Conservation (phyloP, 140 eudicot species). For the Bidens hawaiensis region DNA sequence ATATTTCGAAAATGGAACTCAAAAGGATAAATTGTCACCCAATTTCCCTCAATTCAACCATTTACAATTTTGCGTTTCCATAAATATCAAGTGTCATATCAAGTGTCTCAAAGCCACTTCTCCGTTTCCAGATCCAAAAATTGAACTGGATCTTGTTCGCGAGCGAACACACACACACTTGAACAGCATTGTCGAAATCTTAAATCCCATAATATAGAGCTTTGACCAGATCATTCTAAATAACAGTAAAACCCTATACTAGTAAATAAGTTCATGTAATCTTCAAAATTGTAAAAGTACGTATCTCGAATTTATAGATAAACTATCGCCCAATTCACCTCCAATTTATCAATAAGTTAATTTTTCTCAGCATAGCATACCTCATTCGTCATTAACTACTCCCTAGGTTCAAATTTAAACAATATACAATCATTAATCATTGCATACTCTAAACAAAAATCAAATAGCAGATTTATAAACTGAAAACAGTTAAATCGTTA, state of each 20-base stretch:
- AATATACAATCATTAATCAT: neutral
- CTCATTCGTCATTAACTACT: constrained; percentile 1
- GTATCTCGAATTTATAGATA: neutral
- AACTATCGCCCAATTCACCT: too few relatives aligned
- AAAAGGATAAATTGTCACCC: neutral
- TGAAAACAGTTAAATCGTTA: neutral
- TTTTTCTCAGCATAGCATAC: constrained; percentile 1
- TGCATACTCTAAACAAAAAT: neutral
- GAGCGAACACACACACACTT: neutral
- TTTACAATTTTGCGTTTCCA: neutral
- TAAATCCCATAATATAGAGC: neutral
- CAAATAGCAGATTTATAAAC: neutral
- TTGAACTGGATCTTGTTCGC: neutral
- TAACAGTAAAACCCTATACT: neutral
- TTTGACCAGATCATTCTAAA: neutral
- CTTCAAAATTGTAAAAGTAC: neutral
- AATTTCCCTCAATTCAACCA: constrained; percentile 1
- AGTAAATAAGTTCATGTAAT: neutral
- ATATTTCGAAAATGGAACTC: constrained; percentile 2
- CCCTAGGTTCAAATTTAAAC: neutral
- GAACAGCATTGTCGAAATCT: neutral
- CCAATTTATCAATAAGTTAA: too few relatives aligned
- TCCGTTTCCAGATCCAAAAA: neutral
- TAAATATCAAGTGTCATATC: neutral
- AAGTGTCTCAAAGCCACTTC: constrained; percentile 2